Conservation (phyloP, 2,329 filamentous ascomycete genomes). For the Pseudogymnoascus pannorum region DNA sequence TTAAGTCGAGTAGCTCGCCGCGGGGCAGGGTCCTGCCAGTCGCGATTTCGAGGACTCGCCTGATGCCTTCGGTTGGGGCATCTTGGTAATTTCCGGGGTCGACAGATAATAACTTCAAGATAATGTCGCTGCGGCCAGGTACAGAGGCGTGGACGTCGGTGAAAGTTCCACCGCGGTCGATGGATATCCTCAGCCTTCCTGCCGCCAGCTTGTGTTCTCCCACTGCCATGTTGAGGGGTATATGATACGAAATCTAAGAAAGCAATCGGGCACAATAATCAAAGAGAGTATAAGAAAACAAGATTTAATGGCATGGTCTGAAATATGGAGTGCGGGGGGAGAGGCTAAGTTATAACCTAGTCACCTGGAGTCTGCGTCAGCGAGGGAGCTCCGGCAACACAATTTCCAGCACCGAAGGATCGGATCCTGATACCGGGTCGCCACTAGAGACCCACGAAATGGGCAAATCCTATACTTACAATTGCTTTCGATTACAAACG, state of each 20-base stretch:
- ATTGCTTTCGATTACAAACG: not conserved
- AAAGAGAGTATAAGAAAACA: not conserved
- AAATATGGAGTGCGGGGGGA: conserved; percentile 2
- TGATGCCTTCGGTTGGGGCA: conserved; percentile 60
- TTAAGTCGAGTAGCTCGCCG: conserved; percentile 54
- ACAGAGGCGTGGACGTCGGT: conserved; percentile 61
- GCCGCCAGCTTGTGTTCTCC: not conserved
- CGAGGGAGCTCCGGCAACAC: not conserved
- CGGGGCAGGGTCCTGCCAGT: conserved; percentile 52
- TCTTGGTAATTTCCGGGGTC: conserved; percentile 64
- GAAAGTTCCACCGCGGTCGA: conserved; percentile 60
- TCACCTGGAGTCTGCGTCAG: not conserved
- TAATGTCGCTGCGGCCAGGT: conserved; percentile 54
- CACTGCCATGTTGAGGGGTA: conserved; percentile 3
- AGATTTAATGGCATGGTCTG: conserved; percentile 1
- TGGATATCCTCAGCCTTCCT: conserved; percentile 4
- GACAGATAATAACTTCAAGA: conserved; percentile 69
- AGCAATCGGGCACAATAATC: not conserved
- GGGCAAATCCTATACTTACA: not conserved
- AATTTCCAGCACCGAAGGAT: not conserved
- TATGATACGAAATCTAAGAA: not conserved
- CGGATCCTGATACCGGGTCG: not conserved
- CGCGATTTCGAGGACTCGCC: conserved; percentile 53
- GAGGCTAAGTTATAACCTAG: conserved; percentile 6
- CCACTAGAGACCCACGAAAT: not conserved